Conservation (phyloP, 78 protist species). For the Dictyostelium brefeldianum region DNA sequence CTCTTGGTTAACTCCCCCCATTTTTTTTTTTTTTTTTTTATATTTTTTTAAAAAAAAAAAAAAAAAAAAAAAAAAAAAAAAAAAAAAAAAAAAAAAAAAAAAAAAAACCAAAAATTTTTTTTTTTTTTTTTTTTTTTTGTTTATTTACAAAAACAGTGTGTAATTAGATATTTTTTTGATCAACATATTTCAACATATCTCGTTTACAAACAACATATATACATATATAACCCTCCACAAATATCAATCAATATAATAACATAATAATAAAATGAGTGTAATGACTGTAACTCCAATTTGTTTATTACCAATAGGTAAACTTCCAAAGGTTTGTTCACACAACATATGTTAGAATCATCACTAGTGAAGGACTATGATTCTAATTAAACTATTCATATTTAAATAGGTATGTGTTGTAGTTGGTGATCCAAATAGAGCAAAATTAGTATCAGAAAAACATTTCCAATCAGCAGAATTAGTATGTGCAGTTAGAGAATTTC, state of each 20-base stretch:
- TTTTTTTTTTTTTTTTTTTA: no score
- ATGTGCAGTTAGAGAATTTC: slow-evolving; percentile 64
- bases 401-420: slow-evolving; percentile 65
- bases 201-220: not conserved
- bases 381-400: no score
- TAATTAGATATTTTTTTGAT: not conserved
- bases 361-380: no score
- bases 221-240: not conserved
- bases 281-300: slow-evolving; percentile 74
- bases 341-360: no score
- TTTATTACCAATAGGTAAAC: slow-evolving; percentile 56
- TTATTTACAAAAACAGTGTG: not conserved
- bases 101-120: not conserved
- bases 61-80: not conserved
- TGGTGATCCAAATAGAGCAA: slow-evolving; percentile 82
- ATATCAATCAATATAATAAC: not conserved
- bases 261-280: slow-evolving; percentile 3
- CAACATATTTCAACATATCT: no score
- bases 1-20: no score
- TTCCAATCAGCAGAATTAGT: not conserved
- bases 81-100: not conserved
- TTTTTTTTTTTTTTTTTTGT: not conserved
- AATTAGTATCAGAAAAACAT: slow-evolving; percentile 67
- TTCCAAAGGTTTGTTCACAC: slow-evolving; percentile 68
- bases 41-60: not conserved